Evolutionary conservation across 805 yeast genomes (phyloP).

Genomic region (Dipodascus albidus): DNA sequence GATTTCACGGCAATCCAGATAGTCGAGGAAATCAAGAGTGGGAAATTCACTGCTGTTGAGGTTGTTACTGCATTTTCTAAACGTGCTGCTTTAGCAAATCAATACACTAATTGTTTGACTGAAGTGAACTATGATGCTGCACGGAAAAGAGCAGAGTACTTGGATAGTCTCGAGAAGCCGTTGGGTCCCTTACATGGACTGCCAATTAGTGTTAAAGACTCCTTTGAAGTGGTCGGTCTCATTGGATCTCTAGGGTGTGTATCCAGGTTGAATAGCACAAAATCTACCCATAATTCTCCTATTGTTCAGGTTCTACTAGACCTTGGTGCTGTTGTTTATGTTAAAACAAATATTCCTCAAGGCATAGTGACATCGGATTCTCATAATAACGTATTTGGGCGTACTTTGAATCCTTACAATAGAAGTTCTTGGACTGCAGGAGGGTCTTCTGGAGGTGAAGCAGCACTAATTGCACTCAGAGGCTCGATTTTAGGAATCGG

Average conservation of each 20-base stretch:
- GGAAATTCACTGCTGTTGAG: neutral
- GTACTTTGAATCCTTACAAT: conserved; percentile 36
- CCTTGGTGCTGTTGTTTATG: conserved; percentile 49
- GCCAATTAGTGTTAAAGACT: conserved; percentile 20
- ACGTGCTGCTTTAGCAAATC: neutral
- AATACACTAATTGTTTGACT: conserved; percentile 2
- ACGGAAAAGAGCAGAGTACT: neutral
- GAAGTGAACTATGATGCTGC: neutral
- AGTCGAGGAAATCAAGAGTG: neutral
- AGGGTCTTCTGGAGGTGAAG: conserved; percentile 47
- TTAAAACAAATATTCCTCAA: conserved; percentile 46
- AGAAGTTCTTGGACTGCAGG: conserved; percentile 32
- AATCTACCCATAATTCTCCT: conserved; percentile 33
- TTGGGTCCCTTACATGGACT: conserved; percentile 1
- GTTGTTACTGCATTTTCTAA: neutral
- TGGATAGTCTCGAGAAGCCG: neutral
- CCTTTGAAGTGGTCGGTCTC: conserved; percentile 41
- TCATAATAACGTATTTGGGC: conserved; percentile 34
- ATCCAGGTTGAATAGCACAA: conserved; percentile 27
- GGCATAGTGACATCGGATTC: conserved; percentile 47
- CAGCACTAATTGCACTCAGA: conserved; percentile 33
- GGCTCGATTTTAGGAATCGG: conserved; percentile 42
- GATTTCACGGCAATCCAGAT: neutral
- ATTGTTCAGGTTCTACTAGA: conserved; percentile 36
- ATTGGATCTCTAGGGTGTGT: conserved; percentile 34